phyloP scores from a whole-genome alignment of 2,329 filamentous ascomycete species.

The Annulohypoxylon truncatum region DNA sequence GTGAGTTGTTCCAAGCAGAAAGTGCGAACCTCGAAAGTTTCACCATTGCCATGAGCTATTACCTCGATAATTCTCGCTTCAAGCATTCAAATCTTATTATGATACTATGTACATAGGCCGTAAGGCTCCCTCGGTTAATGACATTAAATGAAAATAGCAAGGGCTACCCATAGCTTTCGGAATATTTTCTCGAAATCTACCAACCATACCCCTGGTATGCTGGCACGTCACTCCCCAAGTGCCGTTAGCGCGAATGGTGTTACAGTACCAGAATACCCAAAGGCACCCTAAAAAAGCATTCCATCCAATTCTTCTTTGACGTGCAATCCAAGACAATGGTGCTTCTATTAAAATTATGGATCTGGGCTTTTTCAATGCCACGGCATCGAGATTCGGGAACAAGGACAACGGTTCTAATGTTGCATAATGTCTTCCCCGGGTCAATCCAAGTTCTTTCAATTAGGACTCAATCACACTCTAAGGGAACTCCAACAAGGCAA shows the following conservation, averaged over 20 bases:
- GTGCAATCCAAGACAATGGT: slow-evolving; percentile 28
- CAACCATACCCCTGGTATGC: slow-evolving; percentile 35
- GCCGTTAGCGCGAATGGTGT: slow-evolving; percentile 37
- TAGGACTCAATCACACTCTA: slow-evolving; percentile 15
- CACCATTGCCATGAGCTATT: slow-evolving; percentile 26
- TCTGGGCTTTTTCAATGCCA: slow-evolving; percentile 30
- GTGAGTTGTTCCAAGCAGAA: slow-evolving; percentile 11
- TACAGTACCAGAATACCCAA: slow-evolving; percentile 13
- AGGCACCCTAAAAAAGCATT: slow-evolving; percentile 25
- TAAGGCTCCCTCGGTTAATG: background rate
- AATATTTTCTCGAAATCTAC: slow-evolving; percentile 30
- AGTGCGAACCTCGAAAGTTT: slow-evolving; percentile 14
- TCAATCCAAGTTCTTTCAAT: slow-evolving; percentile 19
- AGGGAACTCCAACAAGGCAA: background rate
- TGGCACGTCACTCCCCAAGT: slow-evolving; percentile 28
- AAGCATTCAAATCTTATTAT: slow-evolving; percentile 1
- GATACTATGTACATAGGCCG: background rate
- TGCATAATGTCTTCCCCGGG: slow-evolving; percentile 30
- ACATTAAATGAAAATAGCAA: slow-evolving; percentile 15
- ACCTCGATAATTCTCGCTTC: background rate
- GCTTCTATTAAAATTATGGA: slow-evolving; percentile 14
- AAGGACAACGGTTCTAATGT: slow-evolving; percentile 33
- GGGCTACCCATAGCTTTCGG: slow-evolving; percentile 29
- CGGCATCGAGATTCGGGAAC: slow-evolving; percentile 20
- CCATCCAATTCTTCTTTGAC: slow-evolving; percentile 31